These are phyloP conservation scores for Phellopilus nigrolimitatus DNA, from an alignment of 1,284 basidiomycete genomes.

Conservation along the genomic window DNA sequence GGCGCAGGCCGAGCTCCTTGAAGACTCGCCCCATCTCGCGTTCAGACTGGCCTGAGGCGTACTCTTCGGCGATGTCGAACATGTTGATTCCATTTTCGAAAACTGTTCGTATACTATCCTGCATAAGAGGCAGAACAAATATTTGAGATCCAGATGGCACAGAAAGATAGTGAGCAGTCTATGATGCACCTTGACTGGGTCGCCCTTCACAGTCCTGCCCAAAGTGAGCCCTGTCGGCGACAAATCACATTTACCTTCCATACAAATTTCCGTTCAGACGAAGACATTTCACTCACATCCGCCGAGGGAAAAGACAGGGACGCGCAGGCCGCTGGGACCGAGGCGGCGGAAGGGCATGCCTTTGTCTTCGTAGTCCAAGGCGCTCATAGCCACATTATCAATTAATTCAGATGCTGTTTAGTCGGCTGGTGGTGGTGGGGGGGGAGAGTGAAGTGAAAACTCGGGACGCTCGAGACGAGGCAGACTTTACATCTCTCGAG, in stretches of 20 bases:
- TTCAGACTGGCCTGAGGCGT: slow-evolving; percentile 60
- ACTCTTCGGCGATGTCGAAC: slow-evolving; percentile 27
- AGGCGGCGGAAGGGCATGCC: slow-evolving; percentile 22
- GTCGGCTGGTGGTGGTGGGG: background rate
- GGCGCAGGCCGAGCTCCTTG: slow-evolving; percentile 31
- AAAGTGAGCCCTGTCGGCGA: slow-evolving; percentile 18
- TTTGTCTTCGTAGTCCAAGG: slow-evolving; percentile 4
- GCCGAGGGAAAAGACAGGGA: slow-evolving; percentile 23
- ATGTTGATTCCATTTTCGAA: slow-evolving; percentile 24
- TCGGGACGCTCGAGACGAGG: too few species aligned
- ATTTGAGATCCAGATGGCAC: background rate
- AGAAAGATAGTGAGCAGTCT: background rate
- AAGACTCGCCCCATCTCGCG: slow-evolving; percentile 46
- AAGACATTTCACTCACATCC: slow-evolving; percentile 15
- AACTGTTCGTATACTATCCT: slow-evolving; percentile 22
- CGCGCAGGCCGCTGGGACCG: slow-evolving; percentile 21
- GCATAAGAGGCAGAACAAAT: background rate
- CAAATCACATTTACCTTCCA: background rate
- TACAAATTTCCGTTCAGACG: background rate
- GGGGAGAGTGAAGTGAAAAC: too few species aligned
- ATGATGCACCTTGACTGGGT: slow-evolving; percentile 56
- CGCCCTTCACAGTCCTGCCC: slow-evolving; percentile 51
- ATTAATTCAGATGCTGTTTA: background rate
- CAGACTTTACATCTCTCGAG: too few species aligned
- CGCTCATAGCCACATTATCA: too few species aligned